Evolutionary conservation across 2,329 filamentous ascomycete genomes (phyloP), one percentile per base, ranked within the genome.

Genomic region (Macrophomina pseudophaseolina): DNA sequence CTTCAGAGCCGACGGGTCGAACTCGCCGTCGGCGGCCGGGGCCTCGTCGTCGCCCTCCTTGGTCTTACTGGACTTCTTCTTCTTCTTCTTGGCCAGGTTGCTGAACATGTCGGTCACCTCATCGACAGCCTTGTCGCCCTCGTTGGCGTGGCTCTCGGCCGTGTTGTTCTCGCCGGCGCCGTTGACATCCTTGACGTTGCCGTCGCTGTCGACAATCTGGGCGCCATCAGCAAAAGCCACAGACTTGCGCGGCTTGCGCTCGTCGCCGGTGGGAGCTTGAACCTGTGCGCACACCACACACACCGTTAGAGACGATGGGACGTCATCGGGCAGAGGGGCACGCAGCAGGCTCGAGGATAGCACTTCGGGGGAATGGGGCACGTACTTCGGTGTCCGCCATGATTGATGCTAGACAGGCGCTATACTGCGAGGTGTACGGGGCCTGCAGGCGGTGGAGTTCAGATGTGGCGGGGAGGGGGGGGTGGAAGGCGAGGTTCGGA

Each of bases 201-300:
- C 94, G 85, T 97, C 92, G 80, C 88, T 88, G 84, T 97, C 92
- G 79, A 97, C 94, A 74, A 97, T 89, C 71, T 91, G 87, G 74
- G 92, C 88, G 76, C 92, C 92, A 81, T 95, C 91, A 78, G 90
- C 94, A 80, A 98, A 98, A 71, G 93, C 90, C 75, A 98, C 94
- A 54, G 93, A 96, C 83, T 98, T 97, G 82, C 94, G 91, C 75
- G 90, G 88, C 80, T 91, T 93, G 77, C 87, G 86, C 74, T 89
- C 86, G 68, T 78, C 71, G 44, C 12, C 32, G 52, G 42, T 5
- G 11, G 79, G 73, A 69, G 79, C 72, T 70, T 80, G 77, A 40
- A 42, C 52, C 64, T 66, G 53, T 54, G 53, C 40, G 54, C 48
- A 33, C 32, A 33, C 33, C 38, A 54, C 63, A 65, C 51, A 33